phyloP scores from a whole-genome alignment of 306 rosid species.

The Vigna radiata region DNA sequence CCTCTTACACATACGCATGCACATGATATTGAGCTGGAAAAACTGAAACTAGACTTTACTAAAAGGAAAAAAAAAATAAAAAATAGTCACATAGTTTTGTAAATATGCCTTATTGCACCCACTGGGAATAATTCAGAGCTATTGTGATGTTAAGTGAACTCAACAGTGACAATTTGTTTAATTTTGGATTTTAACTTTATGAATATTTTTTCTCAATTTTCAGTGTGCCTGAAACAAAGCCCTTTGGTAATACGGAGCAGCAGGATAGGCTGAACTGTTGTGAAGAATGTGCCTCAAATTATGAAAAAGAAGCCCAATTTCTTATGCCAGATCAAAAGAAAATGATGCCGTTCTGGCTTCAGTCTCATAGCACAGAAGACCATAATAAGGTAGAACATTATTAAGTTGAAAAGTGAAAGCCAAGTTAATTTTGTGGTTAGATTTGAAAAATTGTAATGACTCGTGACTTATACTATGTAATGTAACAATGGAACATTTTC shows the following conservation, averaged over 20 bases:
- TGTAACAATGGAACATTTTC: slow-evolving; percentile 23
- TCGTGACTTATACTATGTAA: not conserved
- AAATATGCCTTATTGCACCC: slow-evolving; percentile 14
- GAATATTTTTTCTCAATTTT: slow-evolving; percentile 33
- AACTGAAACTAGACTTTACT: slow-evolving; percentile 29
- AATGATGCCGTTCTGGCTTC: slow-evolving; percentile 81
- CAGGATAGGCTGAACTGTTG: slow-evolving; percentile 61
- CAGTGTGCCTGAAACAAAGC: slow-evolving; percentile 68
- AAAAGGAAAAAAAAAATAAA: slow-evolving; percentile 30
- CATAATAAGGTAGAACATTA: slow-evolving; percentile 58
- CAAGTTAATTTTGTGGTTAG: not conserved
- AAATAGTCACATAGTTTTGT: not conserved
- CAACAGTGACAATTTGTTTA: not conserved
- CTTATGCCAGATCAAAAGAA: slow-evolving; percentile 61
- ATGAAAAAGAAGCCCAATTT: slow-evolving; percentile 70
- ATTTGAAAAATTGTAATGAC: slow-evolving; percentile 8
- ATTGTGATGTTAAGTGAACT: slow-evolving; percentile 1
- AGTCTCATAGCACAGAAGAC: slow-evolving; percentile 61
- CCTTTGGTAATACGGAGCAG: slow-evolving; percentile 54
- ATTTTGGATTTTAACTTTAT: slow-evolving; percentile 8
- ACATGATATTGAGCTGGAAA: slow-evolving; percentile 32
- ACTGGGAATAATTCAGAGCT: not conserved
- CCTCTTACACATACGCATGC: slow-evolving; percentile 46
- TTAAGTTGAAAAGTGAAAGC: not conserved
- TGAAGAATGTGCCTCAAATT: slow-evolving; percentile 69